Conservation (phyloP, 148 eudicot species). For the Nepenthes mirabilis region DNA sequence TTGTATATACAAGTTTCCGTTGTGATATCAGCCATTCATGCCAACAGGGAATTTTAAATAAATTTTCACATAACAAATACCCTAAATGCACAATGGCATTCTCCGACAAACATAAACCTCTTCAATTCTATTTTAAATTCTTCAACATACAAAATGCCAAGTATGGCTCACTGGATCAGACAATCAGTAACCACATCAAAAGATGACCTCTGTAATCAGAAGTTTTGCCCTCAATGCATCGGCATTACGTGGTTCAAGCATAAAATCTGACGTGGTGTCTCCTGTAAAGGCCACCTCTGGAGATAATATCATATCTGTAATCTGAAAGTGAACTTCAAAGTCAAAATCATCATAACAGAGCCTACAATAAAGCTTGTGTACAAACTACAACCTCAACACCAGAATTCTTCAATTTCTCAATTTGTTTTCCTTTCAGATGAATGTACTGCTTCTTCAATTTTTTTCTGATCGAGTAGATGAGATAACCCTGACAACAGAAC, state of each 20-base stretch:
- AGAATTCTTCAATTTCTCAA: conserved; percentile 86
- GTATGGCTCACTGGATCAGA: not conserved
- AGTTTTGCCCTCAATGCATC: conserved; percentile 89
- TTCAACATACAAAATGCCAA: not conserved
- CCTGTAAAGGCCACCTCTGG: conserved; percentile 98
- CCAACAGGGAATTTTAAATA: no score
- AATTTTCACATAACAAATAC: no score
- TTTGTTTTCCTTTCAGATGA: conserved; percentile 80
- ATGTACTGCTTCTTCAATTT: conserved; percentile 78
- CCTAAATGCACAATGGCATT: no score
- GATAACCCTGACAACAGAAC: conserved; percentile 57
- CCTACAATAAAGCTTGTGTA: not conserved
- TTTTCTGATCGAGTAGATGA: conserved; percentile 75
- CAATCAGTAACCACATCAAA: not conserved
- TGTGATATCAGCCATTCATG: no score
- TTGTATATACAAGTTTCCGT: no score
- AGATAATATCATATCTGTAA: conserved; percentile 70
- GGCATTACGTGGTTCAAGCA: conserved; percentile 80
- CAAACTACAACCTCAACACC: conserved; percentile 61
- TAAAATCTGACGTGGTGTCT: conserved; percentile 81
- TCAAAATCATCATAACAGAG: conserved; percentile 9
- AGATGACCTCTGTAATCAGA: conserved; percentile 78
- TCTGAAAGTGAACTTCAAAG: conserved; percentile 30
- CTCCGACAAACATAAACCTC: no score
- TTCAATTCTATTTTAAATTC: not conserved